A percentile compares a stretch with the other conserved stretches of the same genome.
Conservation (phyloP, 306 rosid genomes). For the Ziziphus jujuba region DNA sequence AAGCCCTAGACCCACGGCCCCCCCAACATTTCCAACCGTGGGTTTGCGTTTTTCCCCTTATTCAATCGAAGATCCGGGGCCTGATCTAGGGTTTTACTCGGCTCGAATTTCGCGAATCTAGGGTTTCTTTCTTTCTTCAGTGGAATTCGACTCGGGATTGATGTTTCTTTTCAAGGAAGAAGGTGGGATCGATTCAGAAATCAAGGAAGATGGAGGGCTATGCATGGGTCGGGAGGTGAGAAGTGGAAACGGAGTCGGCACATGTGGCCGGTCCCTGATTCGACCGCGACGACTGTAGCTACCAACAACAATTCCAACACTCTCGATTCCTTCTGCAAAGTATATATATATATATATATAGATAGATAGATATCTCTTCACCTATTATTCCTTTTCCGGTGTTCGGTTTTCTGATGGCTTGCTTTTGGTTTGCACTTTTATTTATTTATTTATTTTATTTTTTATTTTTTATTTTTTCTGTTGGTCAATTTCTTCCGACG, state of each 20-base stretch:
- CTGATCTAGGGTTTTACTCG: constrained; percentile 53
- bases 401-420: not conserved
- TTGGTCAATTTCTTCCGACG: constrained; percentile 2
- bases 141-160: constrained; percentile 73
- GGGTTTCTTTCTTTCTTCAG: constrained; percentile 33
- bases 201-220: constrained; percentile 79
- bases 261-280: constrained; percentile 95
- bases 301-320: constrained; percentile 45
- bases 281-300: constrained; percentile 83
- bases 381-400: not conserved
- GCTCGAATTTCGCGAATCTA: constrained; percentile 31
- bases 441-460: no score
- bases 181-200: constrained; percentile 61
- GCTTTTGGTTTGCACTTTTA: not conserved
- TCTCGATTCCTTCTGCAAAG: constrained; percentile 65
- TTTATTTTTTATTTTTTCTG: no score
- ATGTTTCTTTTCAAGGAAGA: constrained; percentile 77
- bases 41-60: constrained; percentile 13
- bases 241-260: constrained; percentile 85
- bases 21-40: constrained; percentile 4
- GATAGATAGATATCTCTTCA: no score
- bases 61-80: constrained; percentile 51
- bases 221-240: constrained; percentile 93
- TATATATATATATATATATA: no score
- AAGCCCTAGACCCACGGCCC: constrained; percentile 48